Evolutionary conservation across 306 rosid species (phyloP).

Genomic region (Delonix regia): DNA sequence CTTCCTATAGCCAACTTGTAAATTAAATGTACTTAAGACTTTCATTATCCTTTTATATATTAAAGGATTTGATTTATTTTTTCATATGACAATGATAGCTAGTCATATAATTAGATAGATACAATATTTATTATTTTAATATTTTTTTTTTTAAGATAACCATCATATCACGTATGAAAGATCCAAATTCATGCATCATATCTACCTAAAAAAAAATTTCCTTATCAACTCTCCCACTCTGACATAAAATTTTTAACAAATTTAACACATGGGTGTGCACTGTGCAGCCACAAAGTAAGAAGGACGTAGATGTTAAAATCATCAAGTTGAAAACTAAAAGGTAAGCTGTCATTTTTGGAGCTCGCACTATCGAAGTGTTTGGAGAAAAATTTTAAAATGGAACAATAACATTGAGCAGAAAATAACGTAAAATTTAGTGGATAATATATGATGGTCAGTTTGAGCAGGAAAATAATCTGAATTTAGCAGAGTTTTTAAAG

Average conservation of each 20-base stretch:
- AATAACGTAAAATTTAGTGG: background rate
- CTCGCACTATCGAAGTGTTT: background rate
- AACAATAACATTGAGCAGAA: background rate
- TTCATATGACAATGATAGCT: background rate
- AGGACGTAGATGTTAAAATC: background rate
- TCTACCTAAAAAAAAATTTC: background rate
- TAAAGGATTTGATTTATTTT: background rate
- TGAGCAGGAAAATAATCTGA: background rate
- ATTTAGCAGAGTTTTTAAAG: background rate
- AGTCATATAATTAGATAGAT: background rate
- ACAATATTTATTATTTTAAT: too few relatives aligned
- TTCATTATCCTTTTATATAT: too few relatives aligned
- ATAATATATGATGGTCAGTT: background rate
- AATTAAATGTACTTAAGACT: background rate
- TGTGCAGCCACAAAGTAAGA: conserved; percentile 4
- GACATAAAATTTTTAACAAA: conserved; percentile 27
- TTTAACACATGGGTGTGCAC: background rate
- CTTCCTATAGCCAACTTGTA: too few relatives aligned
- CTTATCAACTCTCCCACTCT: conserved; percentile 25
- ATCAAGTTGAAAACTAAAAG: background rate
- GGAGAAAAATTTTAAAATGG: background rate
- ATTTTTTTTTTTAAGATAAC: too few relatives aligned
- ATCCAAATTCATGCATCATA: background rate
- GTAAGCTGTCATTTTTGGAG: conserved; percentile 11
- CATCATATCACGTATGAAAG: background rate